Conservation (phyloP, 345 rosid species). For the Stellera chamaejasme region DNA sequence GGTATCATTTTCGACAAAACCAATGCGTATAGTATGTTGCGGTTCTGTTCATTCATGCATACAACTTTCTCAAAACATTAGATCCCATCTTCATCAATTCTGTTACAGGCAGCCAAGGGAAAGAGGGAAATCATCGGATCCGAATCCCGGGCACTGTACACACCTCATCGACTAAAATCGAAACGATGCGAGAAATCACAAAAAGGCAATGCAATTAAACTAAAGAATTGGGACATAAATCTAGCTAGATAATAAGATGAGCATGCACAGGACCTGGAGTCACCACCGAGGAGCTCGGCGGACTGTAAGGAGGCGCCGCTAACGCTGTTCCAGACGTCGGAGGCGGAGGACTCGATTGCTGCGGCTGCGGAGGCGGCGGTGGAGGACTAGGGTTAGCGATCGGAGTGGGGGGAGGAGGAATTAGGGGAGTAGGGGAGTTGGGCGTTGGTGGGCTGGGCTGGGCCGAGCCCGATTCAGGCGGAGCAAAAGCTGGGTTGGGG, state of each 20-base stretch:
- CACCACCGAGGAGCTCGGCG: conserved; percentile 37
- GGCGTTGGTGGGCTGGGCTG: conserved; percentile 22
- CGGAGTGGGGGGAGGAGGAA: conserved; percentile 19
- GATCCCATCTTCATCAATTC: too few relatives aligned
- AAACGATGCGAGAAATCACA: too few relatives aligned
- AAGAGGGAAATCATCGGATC: too few relatives aligned
- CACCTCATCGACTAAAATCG: too few relatives aligned
- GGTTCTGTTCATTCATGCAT: too few relatives aligned
- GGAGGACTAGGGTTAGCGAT: conserved; percentile 15
- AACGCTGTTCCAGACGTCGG: conserved; percentile 10
- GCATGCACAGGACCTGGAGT: conserved; percentile 64
- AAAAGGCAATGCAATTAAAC: too few relatives aligned
- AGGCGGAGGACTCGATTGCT: conserved; percentile 25
- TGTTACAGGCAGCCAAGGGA: too few relatives aligned
- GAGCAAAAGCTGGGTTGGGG: conserved; percentile 28
- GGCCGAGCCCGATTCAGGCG: conserved; percentile 32
- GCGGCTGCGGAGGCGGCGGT: conserved; percentile 31
- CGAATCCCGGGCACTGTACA: too few relatives aligned
- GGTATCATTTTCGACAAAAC: too few relatives aligned
- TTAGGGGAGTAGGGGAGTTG: conserved; percentile 14
- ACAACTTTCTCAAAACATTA: too few relatives aligned
- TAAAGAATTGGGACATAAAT: too few relatives aligned
- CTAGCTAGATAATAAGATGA: background rate
- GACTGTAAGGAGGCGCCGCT: conserved; percentile 49
- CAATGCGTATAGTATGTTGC: too few relatives aligned